Base-by-base conservation (phyloP, 2,329 filamentous ascomycete species). In the Tricladium varicosporioides region DNA sequence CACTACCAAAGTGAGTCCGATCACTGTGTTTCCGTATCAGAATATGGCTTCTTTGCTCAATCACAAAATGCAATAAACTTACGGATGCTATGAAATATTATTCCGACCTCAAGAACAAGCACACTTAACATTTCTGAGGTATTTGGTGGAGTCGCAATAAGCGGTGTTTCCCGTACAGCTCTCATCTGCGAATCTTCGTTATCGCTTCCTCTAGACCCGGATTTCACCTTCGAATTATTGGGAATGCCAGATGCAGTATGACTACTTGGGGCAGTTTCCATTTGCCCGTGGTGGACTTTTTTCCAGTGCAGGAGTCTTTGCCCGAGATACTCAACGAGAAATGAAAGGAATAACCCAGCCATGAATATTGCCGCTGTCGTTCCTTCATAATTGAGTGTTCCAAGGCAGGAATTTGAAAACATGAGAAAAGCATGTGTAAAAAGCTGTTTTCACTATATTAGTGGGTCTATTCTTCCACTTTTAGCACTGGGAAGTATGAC, bases 21-120 rank as follows among this genome's bases (percentile, higher is more conserved):
- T 43, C 40, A 43, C 40, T 43, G 15, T 43, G 15, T 14, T 3
- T 27, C 22, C 22, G 40, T 5, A 9, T 16, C 9, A 43, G 15
- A 3, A 43, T 14, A 14, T 43, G 15, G 40, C 13, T 14, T 16
- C 13, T 14, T 43, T 9, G 13, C 13, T 14, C 15, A 43, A 43
- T 16, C 13, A 9, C 13, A 43, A 43, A 16, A 9, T 16, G 40
- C 10, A 16, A 9, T 3, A 14, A 16, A 0, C 84, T 86, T 36
- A 88, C 70, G 72, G 14, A 89, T 76, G 1, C 86, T 90, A 73
- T 91, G 88, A 73, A 92, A 92, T 48, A 91, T 78, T 53, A 92
- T 85, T 2, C 88, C 88, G 0, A 82, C 80, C 71, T 92, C 88
- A 69, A 91, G 82, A 32, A 91, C 83, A 14, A 83, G 65, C n/a